Evolutionary conservation across 257 asterid genomes (phyloP), one percentile per base, ranked within the genome.

Genomic region (Cinchona pubescens): DNA sequence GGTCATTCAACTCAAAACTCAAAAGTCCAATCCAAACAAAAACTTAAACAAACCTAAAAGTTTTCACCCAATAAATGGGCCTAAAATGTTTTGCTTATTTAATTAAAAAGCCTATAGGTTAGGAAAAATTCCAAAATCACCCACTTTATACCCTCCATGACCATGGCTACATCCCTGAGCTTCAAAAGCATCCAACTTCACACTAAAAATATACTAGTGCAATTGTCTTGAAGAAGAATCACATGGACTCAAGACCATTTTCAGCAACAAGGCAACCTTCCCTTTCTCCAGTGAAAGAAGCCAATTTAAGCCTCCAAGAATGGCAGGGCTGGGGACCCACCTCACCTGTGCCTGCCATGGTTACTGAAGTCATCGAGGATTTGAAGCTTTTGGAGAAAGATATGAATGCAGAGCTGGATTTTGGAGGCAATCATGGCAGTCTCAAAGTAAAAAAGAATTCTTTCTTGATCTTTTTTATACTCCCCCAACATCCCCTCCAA

Each of bases 301-400:
- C 88, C 75, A n/a, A 79, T 71, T 62, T 95, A 34, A 87, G 91
- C 84, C 82, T 86, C 3, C 80, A 86, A 83, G 99, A 95, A 88
- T 95, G 99, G 99, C 93, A 87, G 87, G 87, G 87, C 49, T 95
- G 98, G 98, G 99, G 98, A 23, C 78, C 89, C 58, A 72, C 63
- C 23, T 92, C 97, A 29, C 87, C 97, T 64, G 86, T 95, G 21
- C 99, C 99, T 12, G 78, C 88, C 7, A 86, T 90, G 96, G 96
- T 95, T 74, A 77, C 81, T 70, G 88, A 88, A 86, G 90, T 92
- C 67, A 87, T 95, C 73, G 82, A 77, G 16, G 97, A 92, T 66
- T 85, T 95, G 86, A 95, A 87, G 85, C 89, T 91, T 69, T 75
- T 95, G 88, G 92, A 90, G 69, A 78, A 83, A 69, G 86, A 88